Conservation (phyloP, 2,329 filamentous ascomycete genomes). For the Xylariaceae sp. region DNA sequence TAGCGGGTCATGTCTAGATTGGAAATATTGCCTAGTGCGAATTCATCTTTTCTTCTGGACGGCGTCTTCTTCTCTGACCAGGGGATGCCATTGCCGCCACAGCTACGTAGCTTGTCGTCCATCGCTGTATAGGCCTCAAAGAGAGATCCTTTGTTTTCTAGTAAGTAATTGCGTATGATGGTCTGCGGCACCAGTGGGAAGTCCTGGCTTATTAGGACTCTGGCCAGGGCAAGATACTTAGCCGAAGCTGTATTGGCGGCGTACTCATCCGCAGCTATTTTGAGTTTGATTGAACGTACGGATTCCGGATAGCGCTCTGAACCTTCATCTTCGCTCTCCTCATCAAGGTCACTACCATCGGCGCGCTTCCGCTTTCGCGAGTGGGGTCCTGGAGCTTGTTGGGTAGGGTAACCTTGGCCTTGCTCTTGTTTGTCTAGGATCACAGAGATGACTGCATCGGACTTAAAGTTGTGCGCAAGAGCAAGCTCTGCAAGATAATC, state of each 20-base stretch:
- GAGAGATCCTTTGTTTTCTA: conserved; percentile 29
- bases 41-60: conserved; percentile 21
- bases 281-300: conserved; percentile 18
- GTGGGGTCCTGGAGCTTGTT: conserved; percentile 18
- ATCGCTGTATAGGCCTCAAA: conserved; percentile 37
- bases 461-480: conserved; percentile 27
- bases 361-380: conserved; percentile 42
- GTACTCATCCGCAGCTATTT: conserved; percentile 17
- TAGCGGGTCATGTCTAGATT: conserved; percentile 22
- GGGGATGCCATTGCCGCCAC: conserved; percentile 15
- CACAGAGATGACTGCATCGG: conserved; percentile 34
- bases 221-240: conserved; percentile 23
- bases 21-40: conserved; percentile 18
- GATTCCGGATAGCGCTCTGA: conserved; percentile 16
- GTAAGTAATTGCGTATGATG: conserved; percentile 25
- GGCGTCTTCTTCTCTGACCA: conserved; percentile 32
- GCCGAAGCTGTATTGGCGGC: not conserved
- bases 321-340: conserved; percentile 21
- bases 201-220: conserved; percentile 33
- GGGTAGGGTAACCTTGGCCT: conserved; percentile 38
- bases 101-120: conserved; percentile 27
- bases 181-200: conserved; percentile 34
- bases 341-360: not conserved
- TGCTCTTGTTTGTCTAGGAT: conserved; percentile 41
- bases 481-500: conserved; percentile 35